Base-by-base conservation (phyloP, 2,329 filamentous ascomycete species). In the Sporothrix brasiliensis region DNA sequence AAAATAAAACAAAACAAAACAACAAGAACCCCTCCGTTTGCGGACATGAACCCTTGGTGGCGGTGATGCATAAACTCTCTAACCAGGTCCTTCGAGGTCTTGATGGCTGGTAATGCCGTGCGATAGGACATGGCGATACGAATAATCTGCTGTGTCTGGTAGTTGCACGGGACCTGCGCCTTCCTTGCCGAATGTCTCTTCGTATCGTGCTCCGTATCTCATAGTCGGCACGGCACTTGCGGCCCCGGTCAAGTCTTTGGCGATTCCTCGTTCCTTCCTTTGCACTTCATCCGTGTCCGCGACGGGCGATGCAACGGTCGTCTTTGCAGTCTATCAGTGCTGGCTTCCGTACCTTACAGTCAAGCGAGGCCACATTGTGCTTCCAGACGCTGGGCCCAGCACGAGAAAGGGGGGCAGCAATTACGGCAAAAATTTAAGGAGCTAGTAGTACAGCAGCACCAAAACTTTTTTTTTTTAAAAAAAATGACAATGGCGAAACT, bases 351-450 rank as follows among this genome's bases (percentile, higher is more conserved):
- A 16, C 30, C 3, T 3, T 30, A 30, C 27, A 41, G 5, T 58
- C 27, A 7, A 41, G 34, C 10, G 5, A 58, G 16, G 27, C 60
- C 41, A 50, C 21, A 50, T 47, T 19, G 44, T 49, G 24, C 24
- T 66, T 52, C 47, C 61, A 50, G 44, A 50, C 24, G n/a, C 60
- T n/a, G 44, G 44, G 24, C 47, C 61, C 61, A 39, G 47, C 63
- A 50, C 27, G 63, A 52, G 47, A 66, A 66, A 39, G 30, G 63
- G 63, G 47, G 39, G 27, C 63, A 34, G 63, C 63, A 66, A 66
- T 66, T 53, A 53, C 63, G 63, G 63, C 14, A 41, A 66, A 63
- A 66, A 41, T 16, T n/a, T 39, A 66, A 66, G 27, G 63, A 34
- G 53, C 39, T 52, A 66, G 41, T 24, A 50, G 19, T 52, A 27